Base-by-base conservation (phyloP, 2,329 filamentous ascomycete genomes). In the Ophiocordyceps australis region DNA sequence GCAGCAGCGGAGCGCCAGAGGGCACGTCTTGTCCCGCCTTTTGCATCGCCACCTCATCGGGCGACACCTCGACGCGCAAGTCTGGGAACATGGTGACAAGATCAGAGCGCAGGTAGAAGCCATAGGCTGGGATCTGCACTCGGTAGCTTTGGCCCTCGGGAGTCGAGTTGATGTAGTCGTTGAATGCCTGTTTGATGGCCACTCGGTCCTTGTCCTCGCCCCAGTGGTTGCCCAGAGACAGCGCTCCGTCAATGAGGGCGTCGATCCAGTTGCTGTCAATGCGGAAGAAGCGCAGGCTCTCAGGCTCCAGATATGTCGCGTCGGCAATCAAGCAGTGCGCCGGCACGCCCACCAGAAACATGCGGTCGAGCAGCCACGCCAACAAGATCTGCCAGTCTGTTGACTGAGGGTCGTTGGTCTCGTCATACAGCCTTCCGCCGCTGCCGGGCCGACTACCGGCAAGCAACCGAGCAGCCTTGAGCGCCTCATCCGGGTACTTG, bases 211-310 rank as follows among this genome's bases (percentile, higher is more conserved):
- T 23, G n/a, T 48, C 40, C 2, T 23, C 26, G 4, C 39, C 40
- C 1, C 43, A 19, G 26, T 58, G 49, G 33, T 58, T 59, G 1
- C 35, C 55, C 2, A 55, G 27, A 9, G 40, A 47, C 0, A 62
- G 37, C 0, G 49, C 57, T 1, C 57, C 57, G 28, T 62, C 57
- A 2, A 61, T 30, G 4, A 60, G 26, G 6, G 44, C 45, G 23
- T 56, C 49, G 0, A 51, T 32, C 58, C 57, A 62, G 26, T 45
- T 45, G 2, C 29, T 14, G 27, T 63, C 58, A 9, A 62, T 52
- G 19, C 43, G 30, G 38, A 62, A 62, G 40, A 59, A 56, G 0
- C 54, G 44, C 0, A 62, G 25, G 8, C 29, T 43, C 31, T 62
- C 58, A 5, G 19, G 22, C 0, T 37, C 45, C 0, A 62, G 35